Evolutionary conservation across 2,329 filamentous ascomycete species (phyloP), one percentile per base, ranked within the genome.

Genomic region (Fusarium bulbicola): DNA sequence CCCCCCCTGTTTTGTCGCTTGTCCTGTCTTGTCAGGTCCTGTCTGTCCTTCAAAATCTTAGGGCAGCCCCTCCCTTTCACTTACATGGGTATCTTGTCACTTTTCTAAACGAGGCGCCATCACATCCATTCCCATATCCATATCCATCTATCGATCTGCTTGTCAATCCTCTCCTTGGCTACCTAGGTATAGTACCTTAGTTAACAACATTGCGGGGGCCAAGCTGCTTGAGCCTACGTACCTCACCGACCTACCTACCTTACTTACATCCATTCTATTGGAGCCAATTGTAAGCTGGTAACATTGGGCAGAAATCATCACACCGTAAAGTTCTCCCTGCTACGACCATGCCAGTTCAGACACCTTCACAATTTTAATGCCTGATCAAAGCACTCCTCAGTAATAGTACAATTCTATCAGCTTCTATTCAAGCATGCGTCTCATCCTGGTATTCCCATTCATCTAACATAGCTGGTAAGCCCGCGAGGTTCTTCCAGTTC

Each of bases 401-500:
- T 68, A 61, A 65, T 62, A 56, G 52, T 64, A 68, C 63, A 63
- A 50, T 59, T 72, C 61, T 68, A 76, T 72, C 69, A 66, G 60
- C 60, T 62, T 72, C 72, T 62, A 70, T 72, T 57, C 64, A 76
- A 68, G 54, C 49, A 66, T 74, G 66, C 68, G 66, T 71, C 68
- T 74, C 70, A 47, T 72, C 74, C 72, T 70, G 46, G 58, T 68
- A 45, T 73, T 71, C 46, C 59, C 65, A 63, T 54, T 28, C 34
- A 54, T 67, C 73, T 63, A 67, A 59, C 43, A 28, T 36, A 60
- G 54, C 67, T 52, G 39, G 45, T 69, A 66, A 73, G 66, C 69
- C 73, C 75, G 75, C 57, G 75, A 77, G 75, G 53, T 58, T 58
- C 75, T 74, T 74, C 70, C 60, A 63, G 61, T 52, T 65, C 66